Evolutionary conservation across 768 basidiomycete genomes (phyloP).

Genomic region (Rhodotorula diobovata): DNA sequence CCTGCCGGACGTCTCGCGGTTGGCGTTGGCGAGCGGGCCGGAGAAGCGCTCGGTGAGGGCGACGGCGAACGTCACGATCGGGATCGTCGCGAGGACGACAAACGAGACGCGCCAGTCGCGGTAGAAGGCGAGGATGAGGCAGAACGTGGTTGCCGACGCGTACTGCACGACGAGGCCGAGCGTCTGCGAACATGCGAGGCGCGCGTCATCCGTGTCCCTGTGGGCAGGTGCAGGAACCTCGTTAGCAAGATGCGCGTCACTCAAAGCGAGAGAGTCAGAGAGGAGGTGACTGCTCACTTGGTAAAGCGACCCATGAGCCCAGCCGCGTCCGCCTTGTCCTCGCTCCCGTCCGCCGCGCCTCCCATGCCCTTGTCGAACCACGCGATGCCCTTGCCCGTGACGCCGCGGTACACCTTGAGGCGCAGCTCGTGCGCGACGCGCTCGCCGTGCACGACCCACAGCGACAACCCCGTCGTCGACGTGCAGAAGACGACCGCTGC

Average conservation of each 20-base stretch:
- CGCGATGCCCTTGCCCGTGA: conserved; percentile 68
- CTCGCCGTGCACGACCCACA: conserved; percentile 89
- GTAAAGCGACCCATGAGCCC: conserved; percentile 91
- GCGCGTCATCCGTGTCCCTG: conserved; percentile 92
- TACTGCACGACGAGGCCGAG: conserved; percentile 75
- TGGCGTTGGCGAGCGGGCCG: conserved; percentile 61
- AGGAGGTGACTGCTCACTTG: conserved; percentile 55
- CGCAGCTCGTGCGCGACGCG: conserved; percentile 66
- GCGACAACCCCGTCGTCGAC: conserved; percentile 56
- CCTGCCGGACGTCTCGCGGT: conserved; percentile 63
- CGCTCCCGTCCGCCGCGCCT: conserved; percentile 47
- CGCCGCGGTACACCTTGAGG: conserved; percentile 62
- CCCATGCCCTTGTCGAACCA: conserved; percentile 84
- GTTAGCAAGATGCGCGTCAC: no score
- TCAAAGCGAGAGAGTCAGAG: not conserved
- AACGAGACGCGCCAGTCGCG: conserved; percentile 79
- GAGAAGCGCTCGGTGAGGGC: conserved; percentile 66
- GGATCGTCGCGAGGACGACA: conserved; percentile 85
- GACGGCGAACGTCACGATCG: conserved; percentile 71
- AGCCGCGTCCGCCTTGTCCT: conserved; percentile 62
- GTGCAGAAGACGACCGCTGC: conserved; percentile 65
- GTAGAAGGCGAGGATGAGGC: conserved; percentile 73
- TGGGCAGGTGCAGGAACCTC: not conserved
- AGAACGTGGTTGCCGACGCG: conserved; percentile 69
- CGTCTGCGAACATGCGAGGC: conserved; percentile 73